A percentile compares a stretch with the other conserved stretches of the same genome.
Conservation (phyloP, 768 basidiomycete genomes). For the Lentinula boryana region DNA sequence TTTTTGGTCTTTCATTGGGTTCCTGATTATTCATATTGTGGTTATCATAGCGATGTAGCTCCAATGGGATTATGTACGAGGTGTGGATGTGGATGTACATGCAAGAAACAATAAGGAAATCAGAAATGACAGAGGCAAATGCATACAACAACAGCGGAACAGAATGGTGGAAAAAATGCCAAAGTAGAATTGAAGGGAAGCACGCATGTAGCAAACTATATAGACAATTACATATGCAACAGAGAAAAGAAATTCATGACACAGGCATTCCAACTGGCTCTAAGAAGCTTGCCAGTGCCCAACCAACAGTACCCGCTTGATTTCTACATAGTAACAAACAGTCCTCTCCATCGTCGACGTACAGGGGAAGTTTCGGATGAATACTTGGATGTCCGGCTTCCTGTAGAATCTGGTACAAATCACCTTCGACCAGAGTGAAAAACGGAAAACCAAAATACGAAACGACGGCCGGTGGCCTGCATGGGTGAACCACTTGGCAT, state of each 20-base stretch:
- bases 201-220: background rate
- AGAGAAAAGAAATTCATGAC: conserved; percentile 6
- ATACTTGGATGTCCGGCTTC: conserved; percentile 77
- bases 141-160: background rate
- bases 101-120: background rate
- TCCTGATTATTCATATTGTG: background rate
- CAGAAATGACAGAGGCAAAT: background rate
- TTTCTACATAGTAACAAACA: conserved; percentile 72
- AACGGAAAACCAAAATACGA: conserved; percentile 73
- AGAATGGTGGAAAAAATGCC: background rate
- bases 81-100: background rate
- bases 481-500: conserved; percentile 65
- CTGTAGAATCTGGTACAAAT: conserved; percentile 60
- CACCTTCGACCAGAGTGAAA: conserved; percentile 60
- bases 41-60: background rate
- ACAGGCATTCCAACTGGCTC: conserved; percentile 41
- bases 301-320: conserved; percentile 51
- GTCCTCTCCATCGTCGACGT: conserved; percentile 74
- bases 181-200: background rate
- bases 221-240: background rate
- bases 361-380: conserved; percentile 67
- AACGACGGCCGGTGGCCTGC: conserved; percentile 55
- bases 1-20: background rate
- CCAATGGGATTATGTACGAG: background rate
- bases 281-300: conserved; percentile 81